Percentiles rank a stretch among this genome's conserved stretches.
phyloP scores from a whole-genome alignment of 2,329 filamentous ascomycete genomes.

The Dothidotthia symphoricarpi region DNA sequence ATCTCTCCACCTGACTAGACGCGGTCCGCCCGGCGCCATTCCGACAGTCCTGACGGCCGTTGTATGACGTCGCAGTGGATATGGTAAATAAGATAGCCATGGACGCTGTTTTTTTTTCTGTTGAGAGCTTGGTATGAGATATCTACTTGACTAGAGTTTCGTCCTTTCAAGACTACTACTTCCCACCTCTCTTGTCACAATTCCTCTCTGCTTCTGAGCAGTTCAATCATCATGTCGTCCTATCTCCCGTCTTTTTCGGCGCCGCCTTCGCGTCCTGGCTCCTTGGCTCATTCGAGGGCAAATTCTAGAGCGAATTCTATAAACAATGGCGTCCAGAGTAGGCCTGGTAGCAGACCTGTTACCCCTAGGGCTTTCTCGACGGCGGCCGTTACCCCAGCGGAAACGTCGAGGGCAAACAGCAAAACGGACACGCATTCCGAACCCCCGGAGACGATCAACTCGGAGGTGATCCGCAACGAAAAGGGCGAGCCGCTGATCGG shows the following conservation, averaged over 20 bases:
- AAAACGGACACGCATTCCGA: conserved; percentile 1
- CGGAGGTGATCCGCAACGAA: conserved; percentile 19
- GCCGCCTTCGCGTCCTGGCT: conserved; percentile 10
- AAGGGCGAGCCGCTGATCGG: conserved; percentile 26
- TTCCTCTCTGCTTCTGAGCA: conserved; percentile 1
- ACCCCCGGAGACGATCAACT: conserved; percentile 9
- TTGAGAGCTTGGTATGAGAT: too few relatives aligned
- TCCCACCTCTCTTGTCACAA: neutral
- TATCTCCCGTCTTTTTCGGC: conserved; percentile 12
- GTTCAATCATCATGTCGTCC: conserved; percentile 9
- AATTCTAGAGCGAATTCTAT: conserved; percentile 9
- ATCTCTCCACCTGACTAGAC: too few relatives aligned
- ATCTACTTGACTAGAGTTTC: too few relatives aligned
- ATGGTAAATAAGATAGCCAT: too few relatives aligned
- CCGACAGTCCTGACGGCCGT: too few relatives aligned
- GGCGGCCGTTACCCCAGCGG: conserved; percentile 10
- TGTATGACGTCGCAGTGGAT: too few relatives aligned
- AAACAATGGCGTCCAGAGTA: conserved; percentile 3
- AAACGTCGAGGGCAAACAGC: conserved; percentile 11
- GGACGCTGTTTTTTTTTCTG: too few relatives aligned
- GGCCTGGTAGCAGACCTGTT: conserved; percentile 7
- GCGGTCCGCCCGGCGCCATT: too few relatives aligned
- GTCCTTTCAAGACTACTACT: too few relatives aligned
- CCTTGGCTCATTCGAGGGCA: conserved; percentile 9
- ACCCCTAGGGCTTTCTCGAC: conserved; percentile 10